These are phyloP conservation scores for Mesembryanthemum crystallinum DNA, from an alignment of 148 eudicot genomes.

Conservation along the genomic window DNA sequence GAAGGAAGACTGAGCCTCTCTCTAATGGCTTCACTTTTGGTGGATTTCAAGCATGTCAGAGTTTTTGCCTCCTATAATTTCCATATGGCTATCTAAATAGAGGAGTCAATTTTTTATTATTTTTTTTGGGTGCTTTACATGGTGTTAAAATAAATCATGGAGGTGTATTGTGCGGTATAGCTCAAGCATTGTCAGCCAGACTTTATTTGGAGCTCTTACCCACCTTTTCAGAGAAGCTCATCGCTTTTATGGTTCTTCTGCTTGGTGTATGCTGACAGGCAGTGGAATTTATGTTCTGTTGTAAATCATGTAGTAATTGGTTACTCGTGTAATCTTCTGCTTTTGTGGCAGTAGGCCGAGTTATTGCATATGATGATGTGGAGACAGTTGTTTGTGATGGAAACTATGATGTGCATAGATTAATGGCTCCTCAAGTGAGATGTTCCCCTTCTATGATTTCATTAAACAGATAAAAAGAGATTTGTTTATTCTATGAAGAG, in stretches of 20 bases:
- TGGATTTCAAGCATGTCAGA: neutral
- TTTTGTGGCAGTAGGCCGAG: neutral
- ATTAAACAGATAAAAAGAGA: neutral
- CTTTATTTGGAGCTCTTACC: too few species aligned
- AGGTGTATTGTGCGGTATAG: too few species aligned
- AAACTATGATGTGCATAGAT: neutral
- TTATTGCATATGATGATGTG: neutral
- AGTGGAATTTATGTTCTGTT: neutral
- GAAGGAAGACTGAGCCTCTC: neutral
- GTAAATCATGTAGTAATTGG: neutral
- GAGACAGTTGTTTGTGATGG: neutral
- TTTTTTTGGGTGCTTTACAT: neutral
- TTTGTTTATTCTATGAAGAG: neutral
- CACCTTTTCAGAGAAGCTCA: too few species aligned
- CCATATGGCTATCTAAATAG: neutral
- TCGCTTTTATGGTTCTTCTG: neutral
- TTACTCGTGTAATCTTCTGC: neutral
- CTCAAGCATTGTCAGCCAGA: too few species aligned
- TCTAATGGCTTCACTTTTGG: neutral
- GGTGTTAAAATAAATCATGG: too few species aligned
- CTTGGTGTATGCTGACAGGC: neutral
- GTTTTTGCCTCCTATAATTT: neutral
- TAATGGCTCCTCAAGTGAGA: neutral
- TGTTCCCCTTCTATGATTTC: neutral
- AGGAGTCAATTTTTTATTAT: neutral